Conservation (phyloP, 2,329 filamentous ascomycete species). For the Cytospora mali region DNA sequence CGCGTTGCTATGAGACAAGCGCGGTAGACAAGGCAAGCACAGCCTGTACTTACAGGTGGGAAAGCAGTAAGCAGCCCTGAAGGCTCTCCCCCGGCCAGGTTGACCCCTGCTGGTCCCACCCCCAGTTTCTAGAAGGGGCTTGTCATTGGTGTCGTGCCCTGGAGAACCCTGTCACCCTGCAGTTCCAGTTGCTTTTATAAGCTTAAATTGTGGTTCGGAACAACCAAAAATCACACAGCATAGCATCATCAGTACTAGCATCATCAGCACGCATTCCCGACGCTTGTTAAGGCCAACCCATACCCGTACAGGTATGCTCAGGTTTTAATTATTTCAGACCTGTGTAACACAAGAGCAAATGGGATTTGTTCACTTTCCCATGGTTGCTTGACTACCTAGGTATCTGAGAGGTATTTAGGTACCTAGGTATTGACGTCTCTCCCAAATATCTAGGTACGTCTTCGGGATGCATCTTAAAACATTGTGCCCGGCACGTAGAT, state of each 20-base stretch:
- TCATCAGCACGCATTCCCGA: neutral
- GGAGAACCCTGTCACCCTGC: slow-evolving; percentile 17
- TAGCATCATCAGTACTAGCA: neutral
- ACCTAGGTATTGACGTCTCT: neutral
- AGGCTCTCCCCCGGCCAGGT: no score
- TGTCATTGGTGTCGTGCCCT: slow-evolving; percentile 8
- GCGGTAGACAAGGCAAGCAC: slow-evolving; percentile 14
- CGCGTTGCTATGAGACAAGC: slow-evolving; percentile 23
- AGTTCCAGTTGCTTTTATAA: slow-evolving; percentile 18
- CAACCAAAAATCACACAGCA: neutral
- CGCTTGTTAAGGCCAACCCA: neutral
- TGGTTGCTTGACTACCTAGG: neutral
- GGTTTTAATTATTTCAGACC: neutral
- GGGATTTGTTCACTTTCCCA: neutral
- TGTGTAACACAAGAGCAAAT: neutral
- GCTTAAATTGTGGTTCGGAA: slow-evolving; percentile 8
- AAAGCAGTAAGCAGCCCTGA: slow-evolving; percentile 2
- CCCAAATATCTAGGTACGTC: no score
- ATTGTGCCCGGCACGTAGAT: neutral
- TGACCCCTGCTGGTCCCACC: neutral
- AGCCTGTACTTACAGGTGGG: neutral
- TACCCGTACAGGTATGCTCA: no score
- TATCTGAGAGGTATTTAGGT: neutral
- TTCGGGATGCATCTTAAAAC: neutral
- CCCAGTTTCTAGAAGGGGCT: neutral